Conservation (phyloP, 2,329 filamentous ascomycete genomes). For the Calonectria hongkongensis region DNA sequence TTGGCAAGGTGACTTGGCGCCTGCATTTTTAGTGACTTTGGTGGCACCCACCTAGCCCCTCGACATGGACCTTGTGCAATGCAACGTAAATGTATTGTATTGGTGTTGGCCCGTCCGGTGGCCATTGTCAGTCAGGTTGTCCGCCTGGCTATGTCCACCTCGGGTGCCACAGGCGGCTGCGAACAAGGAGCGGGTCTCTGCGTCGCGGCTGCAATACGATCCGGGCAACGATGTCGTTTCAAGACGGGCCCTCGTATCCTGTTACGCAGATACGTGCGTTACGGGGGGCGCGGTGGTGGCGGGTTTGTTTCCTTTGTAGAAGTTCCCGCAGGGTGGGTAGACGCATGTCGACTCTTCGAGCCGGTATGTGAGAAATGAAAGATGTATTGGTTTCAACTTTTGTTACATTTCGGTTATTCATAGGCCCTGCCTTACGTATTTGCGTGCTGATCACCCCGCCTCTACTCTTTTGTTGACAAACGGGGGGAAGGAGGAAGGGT, state of each 20-base stretch:
- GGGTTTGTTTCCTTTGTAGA: background rate
- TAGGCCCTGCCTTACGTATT: background rate
- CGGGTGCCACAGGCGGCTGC: slow-evolving; percentile 5
- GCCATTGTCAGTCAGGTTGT: background rate
- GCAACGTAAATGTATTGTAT: too few relatives aligned
- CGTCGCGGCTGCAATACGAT: background rate
- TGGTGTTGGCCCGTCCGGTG: background rate
- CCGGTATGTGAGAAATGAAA: slow-evolving; percentile 26
- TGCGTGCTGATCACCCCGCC: background rate
- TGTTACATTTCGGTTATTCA: background rate
- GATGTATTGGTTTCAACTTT: background rate
- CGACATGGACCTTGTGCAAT: background rate
- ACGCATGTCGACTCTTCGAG: slow-evolving; percentile 21
- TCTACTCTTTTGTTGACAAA: background rate
- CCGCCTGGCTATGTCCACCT: background rate
- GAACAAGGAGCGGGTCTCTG: slow-evolving; percentile 1
- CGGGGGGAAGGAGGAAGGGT: too few relatives aligned
- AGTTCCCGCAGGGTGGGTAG: slow-evolving; percentile 31
- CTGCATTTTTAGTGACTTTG: background rate
- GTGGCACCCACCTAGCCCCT: background rate
- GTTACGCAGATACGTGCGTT: slow-evolving; percentile 3
- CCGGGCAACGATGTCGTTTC: background rate
- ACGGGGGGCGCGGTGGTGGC: background rate
- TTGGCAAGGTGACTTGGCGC: background rate
- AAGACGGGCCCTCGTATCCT: background rate